Base-by-base conservation (phyloP, 352 stramenopile genomes). In the Thraustochytrium sp. region DNA sequence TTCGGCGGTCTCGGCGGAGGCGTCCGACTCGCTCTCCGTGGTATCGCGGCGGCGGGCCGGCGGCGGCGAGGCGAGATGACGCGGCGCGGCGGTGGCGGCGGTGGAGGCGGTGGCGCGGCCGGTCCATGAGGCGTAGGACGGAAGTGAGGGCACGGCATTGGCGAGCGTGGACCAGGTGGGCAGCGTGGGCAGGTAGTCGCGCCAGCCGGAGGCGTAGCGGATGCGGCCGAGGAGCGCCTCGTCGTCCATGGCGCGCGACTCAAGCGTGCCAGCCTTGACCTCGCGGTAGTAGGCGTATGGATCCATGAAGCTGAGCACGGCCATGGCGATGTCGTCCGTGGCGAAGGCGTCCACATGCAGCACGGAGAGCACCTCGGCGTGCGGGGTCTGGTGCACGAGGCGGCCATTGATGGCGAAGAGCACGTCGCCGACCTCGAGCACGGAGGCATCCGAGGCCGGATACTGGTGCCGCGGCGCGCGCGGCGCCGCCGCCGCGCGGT, bases 381-480 rank as follows among this genome's bases (percentile, higher is more conserved):
- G 53, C 13, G 44, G 68, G 44, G 51, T 80, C 3, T 64, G 29
- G 42, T 64, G 48, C 16, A 80, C 68, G 29, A 80, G 68, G 21
- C 76, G 26, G 0, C 68, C 68, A 48, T 80, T 80, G 26, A 80
- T 80, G 37, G 68, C 68, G 8, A 80, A 61, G 48, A 80, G 53
- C 18, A 80, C 68, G 2, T 80, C 68, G 18, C 68, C 68, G 42
- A 80, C 68, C 37, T 80, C 44, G 46, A 80, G 68, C 62, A 75
- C 37, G 40, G 11, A 29, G 51, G 51, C 21, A 26, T 59, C 51
- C 51, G 51, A 59, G 26, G 31, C 11, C 8, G 55, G 18, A 5
- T 5, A 9, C 42, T 49, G 42, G 5, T 63, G 5, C 18, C 21
- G 34, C 46, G 21, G 23, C 40, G 63, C 40, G 18, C 9, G 4